phyloP scores from a whole-genome alignment of 2,329 filamentous ascomycete genomes.

The Cercospora sojina region DNA sequence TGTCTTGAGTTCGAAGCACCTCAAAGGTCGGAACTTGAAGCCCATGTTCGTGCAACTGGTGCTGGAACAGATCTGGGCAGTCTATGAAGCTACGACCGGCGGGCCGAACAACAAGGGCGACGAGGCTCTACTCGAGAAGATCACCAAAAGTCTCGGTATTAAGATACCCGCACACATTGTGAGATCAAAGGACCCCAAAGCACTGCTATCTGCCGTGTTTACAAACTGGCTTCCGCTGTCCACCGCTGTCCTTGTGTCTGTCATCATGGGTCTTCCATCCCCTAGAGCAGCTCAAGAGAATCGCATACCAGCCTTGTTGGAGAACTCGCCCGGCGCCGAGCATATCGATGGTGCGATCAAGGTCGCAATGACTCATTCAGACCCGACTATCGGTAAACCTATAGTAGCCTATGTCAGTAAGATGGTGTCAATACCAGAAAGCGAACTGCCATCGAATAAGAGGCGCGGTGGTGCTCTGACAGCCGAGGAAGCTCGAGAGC shows the following conservation, averaged over 20 bases:
- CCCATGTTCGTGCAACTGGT: constrained; percentile 98
- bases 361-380: constrained; percentile 80
- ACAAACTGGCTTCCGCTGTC: constrained; percentile 88
- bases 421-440: constrained; percentile 93
- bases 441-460: constrained; percentile 85
- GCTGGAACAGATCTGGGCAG: constrained; percentile 92
- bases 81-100: constrained; percentile 86
- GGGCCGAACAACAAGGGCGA: constrained; percentile 82
- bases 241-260: constrained; percentile 86
- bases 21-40: constrained; percentile 87
- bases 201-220: constrained; percentile 83
- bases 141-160: constrained; percentile 85
- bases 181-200: constrained; percentile 77
- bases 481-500: constrained; percentile 83
- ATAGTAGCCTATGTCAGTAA: constrained; percentile 96
- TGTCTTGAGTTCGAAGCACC: constrained; percentile 82
- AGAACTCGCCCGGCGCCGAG: constrained; percentile 73
- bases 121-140: constrained; percentile 80
- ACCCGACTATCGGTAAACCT: constrained; percentile 66
- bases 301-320: constrained; percentile 74
- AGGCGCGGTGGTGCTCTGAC: constrained; percentile 69
- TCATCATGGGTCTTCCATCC: constrained; percentile 87
- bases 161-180: constrained; percentile 80
- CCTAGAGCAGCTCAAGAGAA: constrained; percentile 76
- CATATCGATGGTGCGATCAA: constrained; percentile 68